A percentile compares a stretch with the other conserved stretches of the same genome.
These are phyloP conservation scores for Candida tetrigidarum DNA, from an alignment of 1,139 yeast genomes.

Conservation along the genomic window DNA sequence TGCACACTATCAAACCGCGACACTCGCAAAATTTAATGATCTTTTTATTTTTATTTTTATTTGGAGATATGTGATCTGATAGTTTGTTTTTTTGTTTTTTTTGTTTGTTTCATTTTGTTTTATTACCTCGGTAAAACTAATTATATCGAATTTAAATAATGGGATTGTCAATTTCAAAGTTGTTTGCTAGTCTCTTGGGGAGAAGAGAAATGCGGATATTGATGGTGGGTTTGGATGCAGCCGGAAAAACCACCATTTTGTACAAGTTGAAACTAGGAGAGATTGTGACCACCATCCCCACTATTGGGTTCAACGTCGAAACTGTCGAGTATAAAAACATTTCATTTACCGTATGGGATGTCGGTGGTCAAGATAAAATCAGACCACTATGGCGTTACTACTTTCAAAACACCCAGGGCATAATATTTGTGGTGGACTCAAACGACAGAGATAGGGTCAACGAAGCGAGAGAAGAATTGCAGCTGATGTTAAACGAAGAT, in stretches of 20 bases:
- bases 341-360: constrained; percentile 46
- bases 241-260: constrained; percentile 45
- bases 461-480: constrained; percentile 46
- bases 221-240: constrained; percentile 47
- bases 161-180: constrained; percentile 39
- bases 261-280: constrained; percentile 44
- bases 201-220: constrained; percentile 45
- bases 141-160: too few relatives aligned
- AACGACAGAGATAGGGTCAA: constrained; percentile 45
- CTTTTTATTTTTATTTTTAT: neutral
- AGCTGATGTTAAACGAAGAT: constrained; percentile 45
- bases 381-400: constrained; percentile 47
- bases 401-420: constrained; percentile 45
- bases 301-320: constrained; percentile 45
- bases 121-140: neutral
- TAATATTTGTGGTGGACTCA: constrained; percentile 43
- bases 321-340: constrained; percentile 45
- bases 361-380: constrained; percentile 46
- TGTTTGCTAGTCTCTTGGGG: constrained; percentile 38
- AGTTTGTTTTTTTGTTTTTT: neutral
- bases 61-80: constrained; percentile 2
- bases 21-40: constrained; percentile 6
- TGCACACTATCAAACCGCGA: constrained; percentile 1
- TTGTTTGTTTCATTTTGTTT: too few relatives aligned
- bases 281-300: constrained; percentile 44